Evolutionary conservation across 192 early-diverging fungal species (phyloP), one percentile per base, ranked within the genome.

Genomic region (Podila horticola): DNA sequence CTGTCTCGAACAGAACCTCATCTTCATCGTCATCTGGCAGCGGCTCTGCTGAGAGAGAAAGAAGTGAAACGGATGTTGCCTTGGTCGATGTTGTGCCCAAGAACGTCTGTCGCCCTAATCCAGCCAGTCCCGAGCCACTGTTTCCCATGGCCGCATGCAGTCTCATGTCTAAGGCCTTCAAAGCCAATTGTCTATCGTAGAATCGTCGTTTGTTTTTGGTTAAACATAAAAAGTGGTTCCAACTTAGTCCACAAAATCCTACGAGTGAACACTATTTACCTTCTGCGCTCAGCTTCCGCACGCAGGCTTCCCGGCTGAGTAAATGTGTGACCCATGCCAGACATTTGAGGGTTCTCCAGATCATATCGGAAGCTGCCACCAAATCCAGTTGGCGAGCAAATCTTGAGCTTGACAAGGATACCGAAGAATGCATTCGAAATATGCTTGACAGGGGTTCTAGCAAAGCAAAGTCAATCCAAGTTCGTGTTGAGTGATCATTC

Each of bases 241-340:
- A 36, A 36, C 33, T 36, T 1, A 10, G 1, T 6, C 34, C 34
- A 9, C 34, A 36, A n/a, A n/a, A n/a, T n/a, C n/a, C n/a, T n/a
- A n/a, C n/a, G 34, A 36, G 34, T 10, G 34, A 36, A 36, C 12
- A 13, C 4, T 55, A 10, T 45, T 75, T 79, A 91, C 92, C 90
- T 88, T 72, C 92, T 75, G 45, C 92, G 82, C 65, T 93, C 92
- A 0, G 91, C 90, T 76, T 93, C 92, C 0, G 91, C 88, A 48
- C 88, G 68, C 13, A 86, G 79, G 75, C 84, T 83, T 12, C 88
- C 90, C 52, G 86, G 87, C 24, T 69, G 70, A 8, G 71, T 81
- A 45, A 81, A 81, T 28, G 72, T 85, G 33, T 71, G 88, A 11
- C 67, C 67, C 73, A 48, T 70, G 48, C 63, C 66, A 63, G 45